A percentile compares a stretch with the other conserved stretches of the same genome.
These are phyloP conservation scores for Tricholoma flavovirens DNA, from an alignment of 768 basidiomycete genomes.

Conservation along the genomic window DNA sequence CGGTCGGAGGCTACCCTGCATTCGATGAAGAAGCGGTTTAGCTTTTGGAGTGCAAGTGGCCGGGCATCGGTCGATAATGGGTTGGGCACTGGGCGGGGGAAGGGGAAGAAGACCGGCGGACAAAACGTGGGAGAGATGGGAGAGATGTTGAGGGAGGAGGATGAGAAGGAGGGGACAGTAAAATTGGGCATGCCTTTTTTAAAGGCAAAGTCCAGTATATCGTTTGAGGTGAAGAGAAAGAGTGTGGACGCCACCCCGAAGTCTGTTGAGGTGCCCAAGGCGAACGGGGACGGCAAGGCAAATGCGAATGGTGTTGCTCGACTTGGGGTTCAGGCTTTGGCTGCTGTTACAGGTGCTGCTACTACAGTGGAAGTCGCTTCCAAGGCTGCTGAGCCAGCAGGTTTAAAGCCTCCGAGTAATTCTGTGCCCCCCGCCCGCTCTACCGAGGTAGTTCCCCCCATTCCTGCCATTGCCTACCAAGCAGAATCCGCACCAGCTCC, in stretches of 20 bases:
- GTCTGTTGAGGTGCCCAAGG: constrained; percentile 12
- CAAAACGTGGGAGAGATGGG: constrained; percentile 63
- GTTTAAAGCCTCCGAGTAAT: background rate
- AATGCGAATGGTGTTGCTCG: constrained; percentile 10
- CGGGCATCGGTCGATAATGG: constrained; percentile 26
- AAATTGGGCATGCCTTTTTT: constrained; percentile 26
- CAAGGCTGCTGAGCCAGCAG: background rate
- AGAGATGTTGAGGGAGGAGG: constrained; percentile 56
- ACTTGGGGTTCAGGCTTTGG: constrained; percentile 7
- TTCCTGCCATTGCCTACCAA: background rate
- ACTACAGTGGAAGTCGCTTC: constrained; percentile 10
- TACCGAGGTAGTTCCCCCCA: background rate
- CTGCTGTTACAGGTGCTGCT: constrained; percentile 15
- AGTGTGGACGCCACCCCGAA: constrained; percentile 17
- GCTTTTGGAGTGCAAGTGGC: constrained; percentile 43
- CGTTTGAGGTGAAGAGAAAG: background rate
- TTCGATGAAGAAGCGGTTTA: constrained; percentile 57
- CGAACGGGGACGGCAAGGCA: constrained; percentile 1
- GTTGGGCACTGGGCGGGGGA: constrained; percentile 29
- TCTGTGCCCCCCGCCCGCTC: background rate
- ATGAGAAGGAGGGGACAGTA: constrained; percentile 24
- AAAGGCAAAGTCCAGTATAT: constrained; percentile 19
- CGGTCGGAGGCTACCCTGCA: constrained; percentile 42
- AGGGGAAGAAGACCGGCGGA: constrained; percentile 27
- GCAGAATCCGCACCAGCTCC: background rate